Conservation (phyloP, 768 basidiomycete genomes). For the Hebeloma cylindrosporum region DNA sequence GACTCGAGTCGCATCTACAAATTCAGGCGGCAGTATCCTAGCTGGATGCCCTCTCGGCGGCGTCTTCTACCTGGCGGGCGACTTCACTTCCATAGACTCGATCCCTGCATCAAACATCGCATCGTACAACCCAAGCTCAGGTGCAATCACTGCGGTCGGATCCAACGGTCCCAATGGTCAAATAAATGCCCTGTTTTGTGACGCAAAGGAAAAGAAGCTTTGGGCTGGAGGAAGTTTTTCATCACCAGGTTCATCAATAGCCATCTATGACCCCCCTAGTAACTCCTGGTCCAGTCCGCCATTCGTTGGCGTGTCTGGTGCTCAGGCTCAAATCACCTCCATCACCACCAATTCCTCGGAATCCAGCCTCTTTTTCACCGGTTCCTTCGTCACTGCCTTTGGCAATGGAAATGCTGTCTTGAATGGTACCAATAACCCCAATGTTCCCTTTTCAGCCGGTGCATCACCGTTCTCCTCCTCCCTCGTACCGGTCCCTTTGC, state of each 20-base stretch:
- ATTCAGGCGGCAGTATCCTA: constrained; percentile 72
- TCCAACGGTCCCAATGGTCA: constrained; percentile 71
- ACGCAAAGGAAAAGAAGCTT: constrained; percentile 57
- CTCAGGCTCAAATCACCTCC: constrained; percentile 64
- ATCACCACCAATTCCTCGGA: constrained; percentile 75
- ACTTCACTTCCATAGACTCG: constrained; percentile 71
- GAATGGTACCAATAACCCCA: constrained; percentile 79
- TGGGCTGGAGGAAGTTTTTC: constrained; percentile 83
- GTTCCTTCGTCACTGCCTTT: constrained; percentile 82
- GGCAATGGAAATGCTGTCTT: constrained; percentile 46
- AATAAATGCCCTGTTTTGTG: constrained; percentile 78
- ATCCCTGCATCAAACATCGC: constrained; percentile 69
- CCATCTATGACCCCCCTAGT: constrained; percentile 64
- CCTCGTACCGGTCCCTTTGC: constrained; percentile 76
- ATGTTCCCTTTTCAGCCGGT: constrained; percentile 77
- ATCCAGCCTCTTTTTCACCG: constrained; percentile 80
- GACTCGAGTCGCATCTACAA: constrained; percentile 71
- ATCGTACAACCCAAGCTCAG: constrained; percentile 64
- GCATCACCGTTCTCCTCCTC: constrained; percentile 89
- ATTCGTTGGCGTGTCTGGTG: constrained; percentile 80
- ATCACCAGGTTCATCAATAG: constrained; percentile 65
- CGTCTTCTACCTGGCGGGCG: constrained; percentile 79
- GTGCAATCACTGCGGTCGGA: constrained; percentile 61
- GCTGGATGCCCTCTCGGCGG: constrained; percentile 71
- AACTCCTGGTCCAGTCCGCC: constrained; percentile 74